Evolutionary conservation across 2,329 filamentous ascomycete genomes (phyloP).

Genomic region (Ceratocystis eucalypticola): DNA sequence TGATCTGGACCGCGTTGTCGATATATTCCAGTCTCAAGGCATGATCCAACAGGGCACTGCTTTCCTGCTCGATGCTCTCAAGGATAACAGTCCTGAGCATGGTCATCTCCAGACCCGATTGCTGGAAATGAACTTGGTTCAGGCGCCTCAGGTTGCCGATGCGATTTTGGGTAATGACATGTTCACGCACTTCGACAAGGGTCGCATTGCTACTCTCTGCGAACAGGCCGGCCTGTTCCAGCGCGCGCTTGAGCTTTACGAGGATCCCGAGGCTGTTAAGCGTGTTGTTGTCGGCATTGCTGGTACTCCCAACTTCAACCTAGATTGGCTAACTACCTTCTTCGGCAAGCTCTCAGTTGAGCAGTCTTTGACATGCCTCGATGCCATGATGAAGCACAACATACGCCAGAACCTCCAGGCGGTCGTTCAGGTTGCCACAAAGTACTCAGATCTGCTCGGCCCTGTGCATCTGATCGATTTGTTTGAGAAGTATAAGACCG

Average conservation of each 20-base stretch:
- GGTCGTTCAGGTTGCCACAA: slow-evolving; percentile 90
- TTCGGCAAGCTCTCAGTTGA: slow-evolving; percentile 93
- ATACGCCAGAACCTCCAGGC: slow-evolving; percentile 94
- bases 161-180: slow-evolving; percentile 96
- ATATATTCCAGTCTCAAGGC: slow-evolving; percentile 95
- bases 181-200: slow-evolving; percentile 93
- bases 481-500: slow-evolving; percentile 94
- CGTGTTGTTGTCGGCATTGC: slow-evolving; percentile 74
- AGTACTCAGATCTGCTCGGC: slow-evolving; percentile 91
- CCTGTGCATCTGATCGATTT: slow-evolving; percentile 80
- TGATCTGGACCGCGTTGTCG: slow-evolving; percentile 86
- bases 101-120: slow-evolving; percentile 85
- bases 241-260: slow-evolving; percentile 85
- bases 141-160: slow-evolving; percentile 93
- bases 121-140: slow-evolving; percentile 94
- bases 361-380: slow-evolving; percentile 82
- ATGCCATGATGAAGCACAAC: slow-evolving; percentile 92
- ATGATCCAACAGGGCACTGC: slow-evolving; percentile 97
- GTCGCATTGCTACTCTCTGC: slow-evolving; percentile 76
- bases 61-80: slow-evolving; percentile 91
- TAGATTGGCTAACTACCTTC: slow-evolving; percentile 83
- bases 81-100: slow-evolving; percentile 89
- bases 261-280: slow-evolving; percentile 81
- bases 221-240: slow-evolving; percentile 81
- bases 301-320: slow-evolving; percentile 68